A percentile compares a stretch with the other conserved stretches of the same genome.
phyloP scores from a whole-genome alignment of 2,329 filamentous ascomycete genomes.

The Alternaria conjuncta region DNA sequence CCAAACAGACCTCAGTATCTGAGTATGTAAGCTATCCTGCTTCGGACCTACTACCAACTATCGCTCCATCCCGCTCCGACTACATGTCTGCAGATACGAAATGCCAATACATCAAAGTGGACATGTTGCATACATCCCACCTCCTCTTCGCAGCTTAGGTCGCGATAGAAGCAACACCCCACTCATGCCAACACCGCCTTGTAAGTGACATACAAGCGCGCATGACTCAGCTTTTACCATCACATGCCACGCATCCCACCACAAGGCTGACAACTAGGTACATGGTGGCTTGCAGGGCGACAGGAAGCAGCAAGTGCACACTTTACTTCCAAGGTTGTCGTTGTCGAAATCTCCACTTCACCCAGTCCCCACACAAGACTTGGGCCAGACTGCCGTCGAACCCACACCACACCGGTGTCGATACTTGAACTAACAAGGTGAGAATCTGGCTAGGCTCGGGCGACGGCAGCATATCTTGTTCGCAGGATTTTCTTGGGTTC shows the following conservation, averaged over 20 bases:
- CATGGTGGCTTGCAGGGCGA: background rate
- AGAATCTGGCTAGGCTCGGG: background rate
- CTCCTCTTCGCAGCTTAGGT: background rate
- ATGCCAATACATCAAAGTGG: background rate
- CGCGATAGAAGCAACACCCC: background rate
- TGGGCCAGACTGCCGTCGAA: background rate
- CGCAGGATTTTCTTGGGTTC: background rate
- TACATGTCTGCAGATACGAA: background rate
- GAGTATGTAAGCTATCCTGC: background rate
- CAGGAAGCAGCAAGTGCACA: background rate
- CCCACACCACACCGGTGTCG: background rate
- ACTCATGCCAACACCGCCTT: background rate
- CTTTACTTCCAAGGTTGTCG: background rate
- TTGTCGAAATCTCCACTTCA: background rate
- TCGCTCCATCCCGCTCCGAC: background rate
- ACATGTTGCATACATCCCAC: background rate
- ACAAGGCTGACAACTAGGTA: background rate
- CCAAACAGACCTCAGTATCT: background rate
- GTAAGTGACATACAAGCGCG: background rate
- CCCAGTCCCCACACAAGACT: background rate
- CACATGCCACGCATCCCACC: background rate
- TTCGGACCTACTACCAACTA: background rate
- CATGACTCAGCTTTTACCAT: background rate
- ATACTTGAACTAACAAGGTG: background rate
- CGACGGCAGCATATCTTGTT: constrained; percentile 5